phyloP scores from a whole-genome alignment of 257 asterid genomes.

The Oldenlandia corymbosa region DNA sequence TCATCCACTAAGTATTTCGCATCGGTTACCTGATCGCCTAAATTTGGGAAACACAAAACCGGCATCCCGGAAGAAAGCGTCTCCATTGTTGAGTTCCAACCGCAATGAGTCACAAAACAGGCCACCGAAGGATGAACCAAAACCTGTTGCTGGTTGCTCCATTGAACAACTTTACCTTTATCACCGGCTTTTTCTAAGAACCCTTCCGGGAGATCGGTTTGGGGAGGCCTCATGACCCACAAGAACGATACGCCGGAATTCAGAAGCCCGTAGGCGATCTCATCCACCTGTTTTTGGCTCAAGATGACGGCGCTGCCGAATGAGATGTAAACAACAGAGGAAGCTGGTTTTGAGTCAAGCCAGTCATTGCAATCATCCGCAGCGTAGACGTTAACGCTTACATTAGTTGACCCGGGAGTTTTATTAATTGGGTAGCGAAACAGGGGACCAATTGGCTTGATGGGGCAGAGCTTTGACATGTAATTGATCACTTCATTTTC shows the following conservation, averaged over 20 bases:
- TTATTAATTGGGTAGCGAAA: conserved; percentile 15
- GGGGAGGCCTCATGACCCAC: conserved; percentile 62
- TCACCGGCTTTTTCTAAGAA: conserved; percentile 52
- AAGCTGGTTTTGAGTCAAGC: conserved; percentile 48
- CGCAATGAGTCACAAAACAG: too few relatives aligned
- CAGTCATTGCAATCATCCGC: conserved; percentile 48
- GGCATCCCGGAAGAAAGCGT: too few relatives aligned
- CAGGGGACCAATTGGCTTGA: conserved; percentile 64
- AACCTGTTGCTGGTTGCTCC: too few relatives aligned
- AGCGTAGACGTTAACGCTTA: conserved; percentile 37
- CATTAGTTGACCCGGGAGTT: not conserved
- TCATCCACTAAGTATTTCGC: too few relatives aligned
- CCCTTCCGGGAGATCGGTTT: conserved; percentile 26
- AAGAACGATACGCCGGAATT: conserved; percentile 44
- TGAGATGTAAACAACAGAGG: too few relatives aligned
- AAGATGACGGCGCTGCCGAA: conserved; percentile 64
- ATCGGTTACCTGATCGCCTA: too few relatives aligned
- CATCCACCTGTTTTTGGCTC: conserved; percentile 61
- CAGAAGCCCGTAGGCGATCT: conserved; percentile 56
- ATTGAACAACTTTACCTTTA: conserved; percentile 52
- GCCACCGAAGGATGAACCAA: too few relatives aligned
- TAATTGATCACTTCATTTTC: conserved; percentile 28
- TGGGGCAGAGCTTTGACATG: conserved; percentile 42
- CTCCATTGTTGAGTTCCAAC: too few relatives aligned
- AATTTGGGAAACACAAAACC: too few relatives aligned